A percentile compares a stretch with the other conserved stretches of the same genome.
phyloP scores from a whole-genome alignment of 768 basidiomycete genomes.

The Heimioporus sp. region DNA sequence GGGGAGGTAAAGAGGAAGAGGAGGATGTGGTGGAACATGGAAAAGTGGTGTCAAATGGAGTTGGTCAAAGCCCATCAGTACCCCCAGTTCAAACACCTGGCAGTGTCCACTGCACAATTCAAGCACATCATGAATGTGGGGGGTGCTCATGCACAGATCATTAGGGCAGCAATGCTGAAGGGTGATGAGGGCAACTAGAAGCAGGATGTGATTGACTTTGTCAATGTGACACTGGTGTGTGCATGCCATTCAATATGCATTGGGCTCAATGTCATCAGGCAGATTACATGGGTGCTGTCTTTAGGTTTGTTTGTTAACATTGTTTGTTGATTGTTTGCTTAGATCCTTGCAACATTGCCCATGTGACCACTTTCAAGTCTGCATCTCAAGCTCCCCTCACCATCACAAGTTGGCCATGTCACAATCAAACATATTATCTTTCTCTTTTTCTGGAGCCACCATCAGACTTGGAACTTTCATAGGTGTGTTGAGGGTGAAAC shows the following conservation, averaged over 20 bases:
- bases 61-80: slow-evolving; percentile 57
- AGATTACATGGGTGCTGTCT: no score
- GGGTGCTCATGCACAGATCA: slow-evolving; percentile 59
- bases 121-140: slow-evolving; percentile 61
- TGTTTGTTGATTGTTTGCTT: no score
- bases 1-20: slow-evolving; percentile 30
- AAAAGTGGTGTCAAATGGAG: slow-evolving; percentile 13
- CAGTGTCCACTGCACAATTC: slow-evolving; percentile 66
- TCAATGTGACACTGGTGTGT: slow-evolving; percentile 81
- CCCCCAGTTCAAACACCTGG: slow-evolving; percentile 45
- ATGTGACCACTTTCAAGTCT: no score
- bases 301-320: no score
- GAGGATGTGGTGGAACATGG: not conserved
- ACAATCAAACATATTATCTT: no score
- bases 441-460: no score
- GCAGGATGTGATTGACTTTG: slow-evolving; percentile 78
- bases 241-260: not conserved
- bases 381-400: no score
- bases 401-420: no score
- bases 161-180: slow-evolving; percentile 60
- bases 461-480: no score
- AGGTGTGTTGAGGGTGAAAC: no score
- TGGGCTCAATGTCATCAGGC: slow-evolving; percentile 4
- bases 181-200: slow-evolving; percentile 64
- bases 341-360: no score